Evolutionary conservation across 768 basidiomycete genomes (phyloP), one percentile per base, ranked within the genome.

Genomic region (Sarcodon aspratus): DNA sequence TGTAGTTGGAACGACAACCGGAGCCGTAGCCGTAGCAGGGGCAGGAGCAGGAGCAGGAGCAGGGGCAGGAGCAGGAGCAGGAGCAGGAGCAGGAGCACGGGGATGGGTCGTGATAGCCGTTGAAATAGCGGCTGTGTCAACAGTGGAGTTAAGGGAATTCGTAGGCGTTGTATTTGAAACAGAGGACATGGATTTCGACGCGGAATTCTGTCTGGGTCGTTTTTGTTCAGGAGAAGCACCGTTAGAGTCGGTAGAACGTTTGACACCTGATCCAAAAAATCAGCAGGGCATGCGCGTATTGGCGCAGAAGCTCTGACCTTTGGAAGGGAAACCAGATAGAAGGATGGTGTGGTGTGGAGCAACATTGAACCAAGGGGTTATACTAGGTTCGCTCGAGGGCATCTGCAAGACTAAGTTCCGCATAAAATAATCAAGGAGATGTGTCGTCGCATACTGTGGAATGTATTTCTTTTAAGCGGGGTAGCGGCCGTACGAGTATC

Each of bases 391-490:
- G 21, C 12, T 27, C 32, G 12, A 13, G 3, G 7, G 40, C 40
- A 42, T 42, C 40, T 13, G 9, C 13, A 13, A 13, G 21, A 5
- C 21, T 27, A 27, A 27, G 21, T 27, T 27, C 21, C 21, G 21
- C 13, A 17, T n/a, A 13, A 45, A 11, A 42, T 10, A 11, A 47
- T 9, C 27, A n/a, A 35, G 34, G 17, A 37, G 21, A 33, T 27
- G 21, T 27, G 21, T 27, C 5, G 43, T 21, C n/a, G 37, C 8
- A 7, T 42, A 52, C 50, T 38, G 12, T 32, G 12, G n/a, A 27
- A 33, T 50, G 35, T 12, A 52, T 45, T 34, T 53, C 52, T 12
- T 9, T 46, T n/a, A 53, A 50, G 11, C 33, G 31, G 15, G 50
- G 40, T 33, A 38, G 17, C 8, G 42, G 44, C 37, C 40, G 31